These are phyloP conservation scores for Aspergillus nomiae DNA, from an alignment of 2,329 filamentous ascomycete genomes.

Conservation along the genomic window DNA sequence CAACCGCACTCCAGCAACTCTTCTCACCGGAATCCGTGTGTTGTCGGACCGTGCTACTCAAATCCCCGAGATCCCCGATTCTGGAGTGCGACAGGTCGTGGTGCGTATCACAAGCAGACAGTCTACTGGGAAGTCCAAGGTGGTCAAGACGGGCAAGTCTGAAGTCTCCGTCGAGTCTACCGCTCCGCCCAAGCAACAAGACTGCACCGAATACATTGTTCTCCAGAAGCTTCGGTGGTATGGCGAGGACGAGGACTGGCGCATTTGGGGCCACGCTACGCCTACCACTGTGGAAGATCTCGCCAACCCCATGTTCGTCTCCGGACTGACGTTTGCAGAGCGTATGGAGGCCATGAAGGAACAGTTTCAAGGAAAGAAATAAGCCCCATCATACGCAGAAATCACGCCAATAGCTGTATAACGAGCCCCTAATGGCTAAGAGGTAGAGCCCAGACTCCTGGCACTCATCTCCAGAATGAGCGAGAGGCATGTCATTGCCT, in stretches of 20 bases:
- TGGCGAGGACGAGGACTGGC: conserved; percentile 49
- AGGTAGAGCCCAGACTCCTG: background rate
- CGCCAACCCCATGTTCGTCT: conserved; percentile 37
- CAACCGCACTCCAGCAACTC: conserved; percentile 38
- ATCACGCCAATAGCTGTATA: background rate
- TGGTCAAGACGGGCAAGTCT: conserved; percentile 6
- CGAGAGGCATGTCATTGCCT: background rate
- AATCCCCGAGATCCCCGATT: conserved; percentile 41
- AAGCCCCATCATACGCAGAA: background rate
- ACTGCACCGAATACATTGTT: conserved; percentile 54
- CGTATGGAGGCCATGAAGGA: conserved; percentile 36
- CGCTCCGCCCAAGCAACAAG: conserved; percentile 40
- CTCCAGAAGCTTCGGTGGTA: conserved; percentile 49
- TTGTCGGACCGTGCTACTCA: conserved; percentile 45
- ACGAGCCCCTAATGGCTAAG: background rate
- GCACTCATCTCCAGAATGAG: no score
- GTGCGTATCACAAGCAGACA: conserved; percentile 43
- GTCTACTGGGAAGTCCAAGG: conserved; percentile 30
- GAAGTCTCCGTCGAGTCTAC: conserved; percentile 8
- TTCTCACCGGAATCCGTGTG: conserved; percentile 40
- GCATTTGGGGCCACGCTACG: conserved; percentile 52
- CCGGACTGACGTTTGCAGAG: conserved; percentile 37
- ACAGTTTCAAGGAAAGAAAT: conserved; percentile 19
- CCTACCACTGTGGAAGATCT: conserved; percentile 46
- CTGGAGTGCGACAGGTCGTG: conserved; percentile 44